Evolutionary conservation across 352 stramenopile species (phyloP), one percentile per base, ranked within the genome.

Genomic region (Phytophthora tubulina): DNA sequence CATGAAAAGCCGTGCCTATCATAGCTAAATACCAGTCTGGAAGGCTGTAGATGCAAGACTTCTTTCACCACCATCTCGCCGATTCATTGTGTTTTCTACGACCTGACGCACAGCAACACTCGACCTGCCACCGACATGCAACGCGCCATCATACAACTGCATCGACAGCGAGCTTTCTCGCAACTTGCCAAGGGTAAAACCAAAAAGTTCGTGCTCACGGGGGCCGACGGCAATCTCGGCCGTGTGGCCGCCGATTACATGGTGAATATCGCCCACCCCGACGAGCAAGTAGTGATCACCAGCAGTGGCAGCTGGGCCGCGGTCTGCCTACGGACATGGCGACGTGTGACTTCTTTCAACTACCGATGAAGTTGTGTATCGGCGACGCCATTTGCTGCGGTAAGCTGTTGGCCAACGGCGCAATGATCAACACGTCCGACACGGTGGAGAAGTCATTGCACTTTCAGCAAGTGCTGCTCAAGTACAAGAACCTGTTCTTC

Each of bases 321-420:
- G 66, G 71, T 11, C 59, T 78, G 49, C 71, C 65, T 6, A 61
- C 42, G 17, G 50, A 69, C 44, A 65, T 75, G 48, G 63, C 63
- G 30, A 69, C 52, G 1, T 64, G 67, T 8, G 62, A 72, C 31
- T 78, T 75, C 60, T 72, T 54, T 10, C 39, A 75, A 10, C 60
- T 78, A 3, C 66, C 66, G 0, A 78, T 78, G 71, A 78, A 75
- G 55, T 14, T 75, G n/a, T 77, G 71, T 33, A 74, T 78, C 32
- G 71, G 71, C 27, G 72, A 79, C 46, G 32, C 55, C 6, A 63
- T 79, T 9, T 76, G 67, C 55, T 79, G 56, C 50, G 72, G 67
- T n/a, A 63, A 75, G 17, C 73, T 73, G 67, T 32, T 79, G 4
- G 72, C 46, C 21, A 75, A 78, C 36, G 60, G 72, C 2, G 50